Evolutionary conservation across 2,329 filamentous ascomycete genomes (phyloP), one percentile per base, ranked within the genome.

Genomic region (Furcasterigmium furcatum): DNA sequence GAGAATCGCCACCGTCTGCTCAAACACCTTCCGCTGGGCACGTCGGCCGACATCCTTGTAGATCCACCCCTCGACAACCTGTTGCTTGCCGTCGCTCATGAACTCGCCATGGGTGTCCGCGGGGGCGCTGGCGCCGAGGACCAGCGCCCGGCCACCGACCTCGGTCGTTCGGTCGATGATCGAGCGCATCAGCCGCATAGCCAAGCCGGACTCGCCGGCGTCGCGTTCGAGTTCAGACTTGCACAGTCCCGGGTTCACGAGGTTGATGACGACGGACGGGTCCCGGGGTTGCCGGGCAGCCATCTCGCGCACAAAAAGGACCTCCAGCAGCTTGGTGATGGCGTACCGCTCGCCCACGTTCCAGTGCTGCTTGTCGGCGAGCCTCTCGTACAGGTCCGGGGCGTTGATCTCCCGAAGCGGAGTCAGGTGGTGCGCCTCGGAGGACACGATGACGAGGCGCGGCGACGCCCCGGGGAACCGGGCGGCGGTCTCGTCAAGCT

Each of bases 201-300:
- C 46, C 47, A 52, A 2, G 43, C 44, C 14, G 29, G 44, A 0
- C n/a, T n/a, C n/a, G n/a, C n/a, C n/a, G n/a, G 42, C 21, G 0
- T 77, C 67, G 2, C 76, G 63, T 6, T 51, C 54, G 2, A 82
- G 60, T 20, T 69, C 61, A 1, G 72, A 72, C 34, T 76, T 64
- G 55, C 77, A 81, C 24, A 75, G 61, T 1, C 77, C 77, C 0
- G 79, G 78, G 46, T 77, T 77, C 18, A 77, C 49, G 48, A 66
- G 64, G 53, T 79, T 80, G 46, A 82, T 52, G 2, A 70, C 69
- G 32, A 80, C 71, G 2, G 41, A 7, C 3, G 46, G 34, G n/a
- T n/a, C n/a, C n/a, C n/a, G n/a, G 9, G 49, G 46, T 19, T 43
- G 38, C 16, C 38, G 7, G 18, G 50, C 44, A 7, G 55, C 57